Base-by-base conservation (phyloP, 306 rosid species). In the Quercus aquifolioides region DNA sequence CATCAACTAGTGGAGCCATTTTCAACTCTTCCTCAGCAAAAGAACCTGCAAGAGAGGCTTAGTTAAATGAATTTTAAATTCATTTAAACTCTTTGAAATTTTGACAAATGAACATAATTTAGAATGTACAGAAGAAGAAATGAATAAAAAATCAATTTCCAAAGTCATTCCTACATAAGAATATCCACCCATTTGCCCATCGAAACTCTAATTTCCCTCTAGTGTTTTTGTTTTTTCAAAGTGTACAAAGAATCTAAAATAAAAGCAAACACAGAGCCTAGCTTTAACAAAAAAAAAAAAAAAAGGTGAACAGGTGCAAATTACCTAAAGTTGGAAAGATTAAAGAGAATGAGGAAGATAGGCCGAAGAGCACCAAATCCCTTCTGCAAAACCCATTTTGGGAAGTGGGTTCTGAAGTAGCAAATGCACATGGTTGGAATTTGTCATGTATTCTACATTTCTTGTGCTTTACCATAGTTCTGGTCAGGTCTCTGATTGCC, bases 11-110 rank as follows among this genome's bases (percentile, higher is more conserved):
- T 6, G 94, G 69, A 77, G 87, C 94, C 91, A 87, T 84, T 81
- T 87, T 91, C 41, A 84, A 81, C 30, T 93, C 93, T 83, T 83
- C 94, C 51, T 78, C 96, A 43, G 96, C 97, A 84, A 85, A 83
- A 31, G 90, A 54, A 67, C 70, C 99, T 93, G 91, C 89, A 90
- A 84, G 64, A 72, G 19, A 31, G 28, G 28, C 54, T 76, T 17
- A 25, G 8, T 19, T 19, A 12, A n/a, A 49, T 17, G 30, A 18
- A 41, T 41, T 41, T 8, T 8, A 10, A 49, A 49, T 49, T 3
- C 54, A 49, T 12, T 49, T 49, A 49, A 49, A 49, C 15, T 3
- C 54, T 49, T 49, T 49, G 54, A 49, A 49, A 69, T 62, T 19
- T 23, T 12, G 35, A 19, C 71, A 51, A 65, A 55, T 2, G 31